Evolutionary conservation across 2,329 filamentous ascomycete species (phyloP).

Genomic region (Xylaria sp.): DNA sequence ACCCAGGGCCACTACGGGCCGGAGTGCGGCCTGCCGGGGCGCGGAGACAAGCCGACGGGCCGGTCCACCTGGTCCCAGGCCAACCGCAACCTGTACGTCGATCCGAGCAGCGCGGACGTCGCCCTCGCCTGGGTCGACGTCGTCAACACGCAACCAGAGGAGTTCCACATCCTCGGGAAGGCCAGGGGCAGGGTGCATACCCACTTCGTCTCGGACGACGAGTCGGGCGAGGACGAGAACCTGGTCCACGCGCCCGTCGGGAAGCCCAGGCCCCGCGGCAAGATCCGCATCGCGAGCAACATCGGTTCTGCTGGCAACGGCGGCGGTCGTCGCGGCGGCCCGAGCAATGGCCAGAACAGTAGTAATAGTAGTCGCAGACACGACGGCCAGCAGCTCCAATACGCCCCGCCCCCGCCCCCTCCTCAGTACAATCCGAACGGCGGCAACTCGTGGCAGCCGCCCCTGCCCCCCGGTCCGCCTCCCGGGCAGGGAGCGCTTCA

Average conservation of each 20-base stretch:
- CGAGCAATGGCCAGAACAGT: conserved; percentile 8
- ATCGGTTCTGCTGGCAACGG: conserved; percentile 23
- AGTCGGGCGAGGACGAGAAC: conserved; percentile 39
- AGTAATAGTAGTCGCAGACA: conserved; percentile 11
- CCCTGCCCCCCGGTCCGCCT: conserved; percentile 31
- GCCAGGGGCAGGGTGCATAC: conserved; percentile 34
- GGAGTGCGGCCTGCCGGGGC: conserved; percentile 50
- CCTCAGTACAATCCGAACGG: conserved; percentile 4
- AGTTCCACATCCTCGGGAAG: conserved; percentile 33
- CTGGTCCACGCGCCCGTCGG: conserved; percentile 33
- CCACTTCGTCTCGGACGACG: conserved; percentile 38
- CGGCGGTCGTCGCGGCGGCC: conserved; percentile 4
- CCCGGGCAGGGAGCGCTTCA: conserved; percentile 22
- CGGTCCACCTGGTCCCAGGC: conserved; percentile 56
- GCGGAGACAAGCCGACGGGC: conserved; percentile 23
- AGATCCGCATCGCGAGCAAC: conserved; percentile 36
- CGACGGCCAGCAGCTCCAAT: no score
- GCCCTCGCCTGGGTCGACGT: conserved; percentile 41
- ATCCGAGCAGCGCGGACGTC: conserved; percentile 44
- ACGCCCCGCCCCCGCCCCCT: conserved; percentile 11
- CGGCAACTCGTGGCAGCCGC: conserved; percentile 25
- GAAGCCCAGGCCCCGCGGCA: conserved; percentile 23
- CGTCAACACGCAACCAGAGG: conserved; percentile 4
- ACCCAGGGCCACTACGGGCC: conserved; percentile 56
- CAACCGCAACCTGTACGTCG: conserved; percentile 54